phyloP scores from a whole-genome alignment of 2,329 filamentous ascomycete species.

The Geosmithia putterillii region DNA sequence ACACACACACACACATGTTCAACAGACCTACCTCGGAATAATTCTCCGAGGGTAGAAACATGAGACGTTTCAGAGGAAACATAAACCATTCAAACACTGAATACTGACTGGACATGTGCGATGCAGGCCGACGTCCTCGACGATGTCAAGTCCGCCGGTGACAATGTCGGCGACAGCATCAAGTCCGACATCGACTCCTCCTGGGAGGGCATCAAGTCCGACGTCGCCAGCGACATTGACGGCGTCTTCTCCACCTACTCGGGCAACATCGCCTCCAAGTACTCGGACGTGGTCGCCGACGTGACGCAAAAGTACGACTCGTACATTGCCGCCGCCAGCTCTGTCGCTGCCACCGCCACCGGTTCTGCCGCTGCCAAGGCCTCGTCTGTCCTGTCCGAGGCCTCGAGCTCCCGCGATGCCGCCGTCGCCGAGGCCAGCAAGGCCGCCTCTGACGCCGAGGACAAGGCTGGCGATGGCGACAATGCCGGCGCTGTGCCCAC shows the following conservation, averaged over 20 bases:
- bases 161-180: constrained; percentile 5
- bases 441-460: constrained; percentile 5
- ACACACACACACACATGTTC: too few species aligned
- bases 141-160: constrained; percentile 1
- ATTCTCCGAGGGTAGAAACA: background rate
- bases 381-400: constrained; percentile 2
- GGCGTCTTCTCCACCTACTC: constrained; percentile 3
- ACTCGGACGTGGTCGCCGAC: constrained; percentile 6
- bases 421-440: constrained; percentile 8
- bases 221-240: constrained; percentile 5
- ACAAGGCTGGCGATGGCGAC: constrained; percentile 6
- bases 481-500: constrained; percentile 22
- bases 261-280: constrained; percentile 2
- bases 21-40: background rate
- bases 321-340: constrained; percentile 8
- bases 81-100: background rate
- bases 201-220: constrained; percentile 6
- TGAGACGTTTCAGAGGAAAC: background rate
- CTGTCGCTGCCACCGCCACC: constrained; percentile 11
- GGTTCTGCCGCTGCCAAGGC: constrained; percentile 4
- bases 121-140: background rate
- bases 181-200: constrained; percentile 8
- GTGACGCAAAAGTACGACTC: background rate
- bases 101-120: too few species aligned
- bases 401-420: constrained; percentile 5